Evolutionary conservation across 345 rosid species (phyloP), one percentile per base, ranked within the genome.

Genomic region (Salix koriyanagi): DNA sequence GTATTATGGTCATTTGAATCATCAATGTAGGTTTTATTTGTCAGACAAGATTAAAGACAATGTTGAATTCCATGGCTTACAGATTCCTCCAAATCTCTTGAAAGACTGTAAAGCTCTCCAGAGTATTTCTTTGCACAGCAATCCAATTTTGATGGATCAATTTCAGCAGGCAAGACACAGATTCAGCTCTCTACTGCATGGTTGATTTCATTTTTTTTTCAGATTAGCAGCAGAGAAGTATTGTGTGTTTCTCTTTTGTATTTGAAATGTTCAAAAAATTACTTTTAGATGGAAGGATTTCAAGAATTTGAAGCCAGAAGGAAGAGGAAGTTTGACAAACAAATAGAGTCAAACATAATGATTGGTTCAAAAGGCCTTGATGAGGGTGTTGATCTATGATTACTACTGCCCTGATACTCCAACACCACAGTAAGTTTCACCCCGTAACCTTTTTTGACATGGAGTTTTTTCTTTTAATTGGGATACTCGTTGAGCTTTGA

Each of bases 281-380:
- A 30, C 46, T 42, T 62, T 37, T 81, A 95, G 97, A 91, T 95
- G 96, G 96, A 91, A 79, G 99, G 99, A 73, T 95, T 90, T 80
- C 85, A 79, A 65, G 97, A 93, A 74, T 95, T 93, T 77, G 97
- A 95, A 87, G 90, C 86, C 65, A 88, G 97, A 89, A 90, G 99
- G 81, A 95, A 88, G 88, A 91, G 83, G 88, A 95, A 95, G 80
- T 93, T 91, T 65, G 99, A 95, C 87, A 93, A 95, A 85, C 99
- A 93, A 78, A 93, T 95, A 25, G 99, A 95, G 84, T 90, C 96
- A 2, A 95, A 95, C 71, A 96, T 95, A 88, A 93, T 95, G 97
- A 93, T 95, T 41, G 73, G 96, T 83, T 95, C 99, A 4, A 90
- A 88, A 84, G 97, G 91, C 83, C 95, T 95, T n/a, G 99, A 95